phyloP scores from a whole-genome alignment of 2,329 filamentous ascomycete genomes.

The Colletotrichum melonis region DNA sequence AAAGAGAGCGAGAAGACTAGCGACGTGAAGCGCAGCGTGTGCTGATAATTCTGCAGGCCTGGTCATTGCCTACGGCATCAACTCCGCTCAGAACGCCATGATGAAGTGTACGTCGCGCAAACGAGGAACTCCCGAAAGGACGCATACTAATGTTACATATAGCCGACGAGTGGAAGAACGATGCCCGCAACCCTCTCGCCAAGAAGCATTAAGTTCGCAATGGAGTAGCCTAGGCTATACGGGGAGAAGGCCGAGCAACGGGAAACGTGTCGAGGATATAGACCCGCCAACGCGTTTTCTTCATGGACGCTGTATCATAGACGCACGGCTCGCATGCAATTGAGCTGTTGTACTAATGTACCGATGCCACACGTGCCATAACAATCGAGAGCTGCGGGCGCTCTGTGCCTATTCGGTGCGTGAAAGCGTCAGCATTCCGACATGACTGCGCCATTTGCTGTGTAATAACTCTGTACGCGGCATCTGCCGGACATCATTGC shows the following conservation, averaged over 20 bases:
- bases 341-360: slow-evolving; percentile 30
- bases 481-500: neutral
- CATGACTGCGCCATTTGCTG: too few relatives aligned
- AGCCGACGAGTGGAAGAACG: slow-evolving; percentile 98
- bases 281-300: slow-evolving; percentile 23
- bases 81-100: slow-evolving; percentile 82
- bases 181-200: slow-evolving; percentile 84
- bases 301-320: slow-evolving; percentile 36
- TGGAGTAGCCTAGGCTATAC: slow-evolving; percentile 31
- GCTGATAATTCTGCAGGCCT: slow-evolving; percentile 65
- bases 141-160: slow-evolving; percentile 42
- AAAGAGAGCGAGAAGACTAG: neutral
- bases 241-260: slow-evolving; percentile 20
- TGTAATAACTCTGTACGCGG: too few relatives aligned
- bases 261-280: slow-evolving; percentile 4
- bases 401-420: neutral
- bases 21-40: neutral
- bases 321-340: slow-evolving; percentile 35
- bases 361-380: neutral
- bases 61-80: slow-evolving; percentile 91
- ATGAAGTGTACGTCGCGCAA: slow-evolving; percentile 72
- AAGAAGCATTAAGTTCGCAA: slow-evolving; percentile 58
- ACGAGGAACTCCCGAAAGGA: slow-evolving; percentile 11
- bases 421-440: neutral
- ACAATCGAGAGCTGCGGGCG: neutral